Evolutionary conservation across 768 basidiomycete genomes (phyloP).

Genomic region (Trametes meyenii): DNA sequence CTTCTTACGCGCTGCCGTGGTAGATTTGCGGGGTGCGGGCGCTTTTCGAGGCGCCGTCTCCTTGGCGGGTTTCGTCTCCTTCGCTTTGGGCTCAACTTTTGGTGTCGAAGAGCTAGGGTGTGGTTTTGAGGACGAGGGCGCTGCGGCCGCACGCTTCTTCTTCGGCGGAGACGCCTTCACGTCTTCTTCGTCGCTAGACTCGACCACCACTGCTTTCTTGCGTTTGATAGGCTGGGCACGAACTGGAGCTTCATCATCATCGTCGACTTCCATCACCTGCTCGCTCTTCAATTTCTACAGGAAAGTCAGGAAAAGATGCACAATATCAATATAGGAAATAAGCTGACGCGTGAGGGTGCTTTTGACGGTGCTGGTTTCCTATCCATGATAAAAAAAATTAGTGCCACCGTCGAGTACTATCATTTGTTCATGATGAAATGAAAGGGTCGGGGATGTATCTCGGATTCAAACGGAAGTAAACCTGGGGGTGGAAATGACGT

Average conservation of each 20-base stretch:
- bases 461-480: background rate
- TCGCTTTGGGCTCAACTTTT: constrained; percentile 31
- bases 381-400: background rate
- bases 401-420: background rate
- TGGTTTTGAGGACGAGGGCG: constrained; percentile 16
- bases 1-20: constrained; percentile 35
- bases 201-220: constrained; percentile 30
- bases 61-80: constrained; percentile 13
- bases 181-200: constrained; percentile 34
- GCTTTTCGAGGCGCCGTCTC: constrained; percentile 6
- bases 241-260: constrained; percentile 17
- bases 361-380: constrained; percentile 1
- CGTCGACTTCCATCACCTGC: constrained; percentile 29
- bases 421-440: no score
- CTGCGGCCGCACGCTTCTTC: constrained; percentile 41
- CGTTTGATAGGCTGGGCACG: constrained; percentile 26
- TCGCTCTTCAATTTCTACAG: constrained; percentile 28
- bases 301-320: background rate
- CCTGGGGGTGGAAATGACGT: background rate
- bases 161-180: constrained; percentile 39
- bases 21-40: constrained; percentile 3
- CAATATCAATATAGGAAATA: background rate
- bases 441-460: background rate
- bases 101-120: constrained; percentile 17
- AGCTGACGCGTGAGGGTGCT: background rate